Conservation (phyloP, 176 grass and related monocot genomes). For the Neostapfia colusana region DNA sequence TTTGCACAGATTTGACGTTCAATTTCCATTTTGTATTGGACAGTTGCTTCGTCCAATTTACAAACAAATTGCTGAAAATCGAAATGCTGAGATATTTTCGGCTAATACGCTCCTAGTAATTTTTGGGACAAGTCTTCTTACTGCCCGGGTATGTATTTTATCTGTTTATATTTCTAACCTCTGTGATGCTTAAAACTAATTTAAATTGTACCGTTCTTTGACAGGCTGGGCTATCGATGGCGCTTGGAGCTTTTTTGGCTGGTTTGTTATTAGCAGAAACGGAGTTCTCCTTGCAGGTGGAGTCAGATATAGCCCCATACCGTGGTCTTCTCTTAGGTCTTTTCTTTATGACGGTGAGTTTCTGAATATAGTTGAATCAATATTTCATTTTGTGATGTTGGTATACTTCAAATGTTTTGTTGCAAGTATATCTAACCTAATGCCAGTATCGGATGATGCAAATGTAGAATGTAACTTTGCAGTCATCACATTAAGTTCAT, state of each 20-base stretch:
- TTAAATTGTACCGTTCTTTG: slow-evolving; percentile 32
- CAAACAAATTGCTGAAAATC: slow-evolving; percentile 98
- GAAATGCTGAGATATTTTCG: slow-evolving; percentile 97
- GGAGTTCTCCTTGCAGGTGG: slow-evolving; percentile 98
- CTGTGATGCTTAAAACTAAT: slow-evolving; percentile 26
- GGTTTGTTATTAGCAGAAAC: slow-evolving; percentile 97
- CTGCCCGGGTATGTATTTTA: slow-evolving; percentile 70
- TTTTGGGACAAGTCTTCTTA: slow-evolving; percentile 98
- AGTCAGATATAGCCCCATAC: slow-evolving; percentile 98
- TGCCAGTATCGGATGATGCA: not conserved
- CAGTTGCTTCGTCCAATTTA: slow-evolving; percentile 98
- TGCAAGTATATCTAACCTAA: slow-evolving; percentile 19
- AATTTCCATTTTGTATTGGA: slow-evolving; percentile 28
- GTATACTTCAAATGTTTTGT: slow-evolving; percentile 20
- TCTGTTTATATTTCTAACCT: slow-evolving; percentile 19
- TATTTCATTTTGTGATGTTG: not conserved
- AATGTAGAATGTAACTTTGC: slow-evolving; percentile 19
- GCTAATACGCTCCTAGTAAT: slow-evolving; percentile 99
- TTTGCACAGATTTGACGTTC: slow-evolving; percentile 13
- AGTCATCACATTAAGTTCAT: slow-evolving; percentile 10
- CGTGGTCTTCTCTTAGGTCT: slow-evolving; percentile 95
- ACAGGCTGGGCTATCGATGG: slow-evolving; percentile 98
- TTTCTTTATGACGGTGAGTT: slow-evolving; percentile 99
- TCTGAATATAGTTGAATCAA: not conserved
- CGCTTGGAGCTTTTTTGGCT: slow-evolving; percentile 97